Conservation (phyloP, 2,329 filamentous ascomycete species). For the Paecilomyces fulvus region DNA sequence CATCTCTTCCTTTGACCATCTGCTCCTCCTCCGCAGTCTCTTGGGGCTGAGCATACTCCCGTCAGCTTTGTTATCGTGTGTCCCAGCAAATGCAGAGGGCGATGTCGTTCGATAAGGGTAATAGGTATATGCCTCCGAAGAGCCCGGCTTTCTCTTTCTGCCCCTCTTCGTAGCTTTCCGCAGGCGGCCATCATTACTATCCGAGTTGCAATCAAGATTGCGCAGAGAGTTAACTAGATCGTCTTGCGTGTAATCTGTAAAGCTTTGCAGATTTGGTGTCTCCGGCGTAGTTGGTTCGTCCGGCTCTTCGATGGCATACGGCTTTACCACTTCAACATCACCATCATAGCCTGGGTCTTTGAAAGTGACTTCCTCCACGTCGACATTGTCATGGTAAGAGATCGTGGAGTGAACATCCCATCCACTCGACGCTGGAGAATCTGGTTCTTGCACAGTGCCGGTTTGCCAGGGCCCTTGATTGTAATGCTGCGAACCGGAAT, state of each 20-base stretch:
- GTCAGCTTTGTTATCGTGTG: constrained; percentile 8
- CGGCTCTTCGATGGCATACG: constrained; percentile 33
- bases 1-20: constrained; percentile 8
- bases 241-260: constrained; percentile 21
- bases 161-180: constrained; percentile 15
- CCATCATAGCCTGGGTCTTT: constrained; percentile 23
- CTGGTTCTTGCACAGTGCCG: background rate
- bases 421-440: background rate
- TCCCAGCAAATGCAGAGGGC: constrained; percentile 2
- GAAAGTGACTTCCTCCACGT: constrained; percentile 16
- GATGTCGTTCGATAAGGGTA: constrained; percentile 2
- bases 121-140: background rate
- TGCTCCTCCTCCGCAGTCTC: constrained; percentile 17
- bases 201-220: constrained; percentile 20
- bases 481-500: background rate
- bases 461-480: background rate
- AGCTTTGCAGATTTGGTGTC: constrained; percentile 14
- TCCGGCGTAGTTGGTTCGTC: constrained; percentile 13
- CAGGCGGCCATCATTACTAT: constrained; percentile 8
- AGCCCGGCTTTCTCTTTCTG: constrained; percentile 26
- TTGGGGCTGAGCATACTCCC: constrained; percentile 14
- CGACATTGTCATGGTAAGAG: constrained; percentile 8
- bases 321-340: constrained; percentile 24
- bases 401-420: background rate
- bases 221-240: constrained; percentile 28